Evolutionary conservation across 2,329 filamentous ascomycete species (phyloP).

Genomic region (Arachnopeziza araneosa): DNA sequence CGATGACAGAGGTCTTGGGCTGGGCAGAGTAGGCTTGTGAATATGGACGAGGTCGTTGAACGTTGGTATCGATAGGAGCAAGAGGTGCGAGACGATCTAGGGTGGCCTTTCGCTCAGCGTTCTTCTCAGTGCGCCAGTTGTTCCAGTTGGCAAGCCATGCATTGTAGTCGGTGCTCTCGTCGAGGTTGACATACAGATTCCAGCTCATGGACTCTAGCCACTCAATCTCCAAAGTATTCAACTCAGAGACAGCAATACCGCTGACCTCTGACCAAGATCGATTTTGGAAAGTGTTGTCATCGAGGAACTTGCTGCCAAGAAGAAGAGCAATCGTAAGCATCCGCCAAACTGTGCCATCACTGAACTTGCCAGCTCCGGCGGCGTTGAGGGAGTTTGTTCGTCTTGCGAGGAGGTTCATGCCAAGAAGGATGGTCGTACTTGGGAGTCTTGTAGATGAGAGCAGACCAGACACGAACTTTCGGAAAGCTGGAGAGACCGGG

Average conservation of each 20-base stretch:
- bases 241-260: slow-evolving; percentile 60
- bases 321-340: slow-evolving; percentile 65
- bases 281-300: slow-evolving; percentile 77
- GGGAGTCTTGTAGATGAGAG: slow-evolving; percentile 66
- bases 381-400: slow-evolving; percentile 54
- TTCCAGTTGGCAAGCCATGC: slow-evolving; percentile 64
- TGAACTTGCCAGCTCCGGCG: slow-evolving; percentile 33
- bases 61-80: slow-evolving; percentile 53
- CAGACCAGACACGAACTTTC: slow-evolving; percentile 69
- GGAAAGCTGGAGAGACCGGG: slow-evolving; percentile 56
- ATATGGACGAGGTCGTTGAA: slow-evolving; percentile 40
- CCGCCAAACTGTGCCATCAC: slow-evolving; percentile 57
- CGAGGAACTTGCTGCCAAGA: slow-evolving; percentile 70
- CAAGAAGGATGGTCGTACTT: slow-evolving; percentile 65
- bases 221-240: slow-evolving; percentile 63
- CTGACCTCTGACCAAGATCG: slow-evolving; percentile 73
- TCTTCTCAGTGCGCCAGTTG: slow-evolving; percentile 46
- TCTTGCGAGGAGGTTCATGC: slow-evolving; percentile 62
- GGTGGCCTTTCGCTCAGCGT: slow-evolving; percentile 32
- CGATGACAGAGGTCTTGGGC: slow-evolving; percentile 37
- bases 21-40: slow-evolving; percentile 40
- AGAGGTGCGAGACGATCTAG: slow-evolving; percentile 38
- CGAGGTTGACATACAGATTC: slow-evolving; percentile 63
- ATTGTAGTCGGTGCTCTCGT: slow-evolving; percentile 55
- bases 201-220: slow-evolving; percentile 65